phyloP scores from a whole-genome alignment of 768 basidiomycete genomes.

The Pleurotus sapidus region DNA sequence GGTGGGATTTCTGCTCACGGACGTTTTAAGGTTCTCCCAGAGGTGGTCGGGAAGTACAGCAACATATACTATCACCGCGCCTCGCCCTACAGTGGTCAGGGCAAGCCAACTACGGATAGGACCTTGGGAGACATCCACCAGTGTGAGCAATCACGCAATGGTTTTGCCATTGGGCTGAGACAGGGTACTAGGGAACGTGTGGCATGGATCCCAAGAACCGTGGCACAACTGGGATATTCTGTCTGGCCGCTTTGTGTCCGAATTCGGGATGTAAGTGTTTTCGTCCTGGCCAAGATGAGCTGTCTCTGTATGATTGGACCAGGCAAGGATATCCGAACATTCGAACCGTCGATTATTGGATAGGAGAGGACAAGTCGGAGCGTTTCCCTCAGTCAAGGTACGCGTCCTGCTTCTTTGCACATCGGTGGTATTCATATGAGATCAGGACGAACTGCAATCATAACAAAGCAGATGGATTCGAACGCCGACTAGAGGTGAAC shows the following conservation, averaged over 20 bases:
- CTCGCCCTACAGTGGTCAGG: slow-evolving; percentile 85
- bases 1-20: not conserved
- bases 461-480: slow-evolving; percentile 90
- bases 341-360: slow-evolving; percentile 87
- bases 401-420: slow-evolving; percentile 10
- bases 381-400: slow-evolving; percentile 87
- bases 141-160: slow-evolving; percentile 43
- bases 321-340: slow-evolving; percentile 91
- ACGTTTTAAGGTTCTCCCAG: slow-evolving; percentile 53
- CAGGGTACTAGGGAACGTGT: slow-evolving; percentile 70
- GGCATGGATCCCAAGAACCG: slow-evolving; percentile 90
- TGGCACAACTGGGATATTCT: slow-evolving; percentile 95
- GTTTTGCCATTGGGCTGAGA: slow-evolving; percentile 7
- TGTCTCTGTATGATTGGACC: slow-evolving; percentile 1
- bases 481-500: slow-evolving; percentile 74
- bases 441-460: slow-evolving; percentile 69
- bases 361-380: slow-evolving; percentile 70
- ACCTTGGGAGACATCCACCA: slow-evolving; percentile 90
- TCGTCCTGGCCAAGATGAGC: not conserved
- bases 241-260: slow-evolving; percentile 89
- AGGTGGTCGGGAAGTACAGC: slow-evolving; percentile 60
- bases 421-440: not conserved
- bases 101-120: slow-evolving; percentile 67
- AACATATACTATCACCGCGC: slow-evolving; percentile 80
- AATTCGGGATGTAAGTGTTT: slow-evolving; percentile 80